These are phyloP conservation scores for Debaryomyces hansenii DNA, from an alignment of 805 yeast species.

Conservation along the genomic window DNA sequence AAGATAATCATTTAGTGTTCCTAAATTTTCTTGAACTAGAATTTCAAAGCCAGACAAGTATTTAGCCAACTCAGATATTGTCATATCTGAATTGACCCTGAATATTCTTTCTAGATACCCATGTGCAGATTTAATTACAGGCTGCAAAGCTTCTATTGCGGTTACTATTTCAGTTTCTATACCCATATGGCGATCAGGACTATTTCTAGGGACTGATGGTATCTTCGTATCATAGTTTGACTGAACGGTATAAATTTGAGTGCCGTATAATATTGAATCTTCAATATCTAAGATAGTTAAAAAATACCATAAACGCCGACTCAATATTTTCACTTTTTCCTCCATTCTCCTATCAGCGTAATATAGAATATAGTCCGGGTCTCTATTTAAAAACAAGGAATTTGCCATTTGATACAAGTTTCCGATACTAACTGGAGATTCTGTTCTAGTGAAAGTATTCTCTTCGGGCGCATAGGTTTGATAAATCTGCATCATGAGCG, in stretches of 20 bases:
- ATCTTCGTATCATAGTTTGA: background rate
- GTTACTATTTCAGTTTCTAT: background rate
- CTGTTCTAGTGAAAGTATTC: background rate
- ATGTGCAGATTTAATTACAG: background rate
- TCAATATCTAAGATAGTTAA: conserved; percentile 1
- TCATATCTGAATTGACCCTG: background rate
- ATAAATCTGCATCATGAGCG: conserved; percentile 56
- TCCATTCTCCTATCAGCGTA: background rate
- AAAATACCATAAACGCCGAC: conserved; percentile 3
- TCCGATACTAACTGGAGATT: conserved; percentile 3
- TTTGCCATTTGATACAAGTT: conserved; percentile 42
- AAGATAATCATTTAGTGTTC: conserved; percentile 3
- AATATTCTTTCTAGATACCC: background rate
- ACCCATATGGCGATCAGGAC: background rate
- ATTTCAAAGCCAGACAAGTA: conserved; percentile 2
- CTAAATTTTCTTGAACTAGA: background rate
- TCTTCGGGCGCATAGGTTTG: conserved; percentile 47
- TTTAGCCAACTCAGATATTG: background rate
- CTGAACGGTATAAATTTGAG: background rate
- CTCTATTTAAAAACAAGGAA: conserved; percentile 47
- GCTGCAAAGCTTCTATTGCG: background rate
- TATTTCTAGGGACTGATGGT: background rate
- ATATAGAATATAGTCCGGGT: conserved; percentile 23
- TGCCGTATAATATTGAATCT: conserved; percentile 1
- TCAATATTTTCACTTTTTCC: background rate